A percentile compares a stretch with the other conserved stretches of the same genome.
Conservation (phyloP, 176 grass and related monocot genomes). For the Carex pumila region DNA sequence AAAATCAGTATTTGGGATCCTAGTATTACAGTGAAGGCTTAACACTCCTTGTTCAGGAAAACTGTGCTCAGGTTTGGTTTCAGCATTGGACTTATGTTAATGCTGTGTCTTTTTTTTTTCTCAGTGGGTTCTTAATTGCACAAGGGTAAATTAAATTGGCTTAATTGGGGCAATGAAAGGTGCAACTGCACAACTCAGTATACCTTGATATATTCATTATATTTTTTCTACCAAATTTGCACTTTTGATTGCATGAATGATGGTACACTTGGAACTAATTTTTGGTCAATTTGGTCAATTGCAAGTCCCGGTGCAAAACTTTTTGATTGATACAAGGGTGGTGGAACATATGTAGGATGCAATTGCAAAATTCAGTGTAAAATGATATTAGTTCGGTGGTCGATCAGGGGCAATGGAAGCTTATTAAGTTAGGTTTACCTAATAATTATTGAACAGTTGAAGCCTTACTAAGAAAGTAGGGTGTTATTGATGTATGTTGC, state of each 20-base stretch:
- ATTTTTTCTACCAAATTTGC: background rate
- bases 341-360: background rate
- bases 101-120: background rate
- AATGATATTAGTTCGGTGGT: background rate
- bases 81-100: background rate
- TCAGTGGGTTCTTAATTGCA: background rate
- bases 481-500: background rate
- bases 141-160: background rate
- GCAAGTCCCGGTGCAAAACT: background rate
- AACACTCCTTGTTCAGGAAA: background rate
- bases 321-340: background rate
- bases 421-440: background rate
- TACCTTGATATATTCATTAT: background rate
- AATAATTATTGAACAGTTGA: background rate
- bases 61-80: background rate
- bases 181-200: background rate
- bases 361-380: background rate
- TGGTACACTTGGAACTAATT: background rate
- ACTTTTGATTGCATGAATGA: background rate
- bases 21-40: background rate
- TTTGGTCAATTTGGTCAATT: background rate
- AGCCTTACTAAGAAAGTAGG: background rate
- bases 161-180: background rate
- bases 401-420: background rate
- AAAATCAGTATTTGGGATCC: slow-evolving; percentile 8